A percentile compares a stretch with the other conserved stretches of the same genome.
Evolutionary conservation across 306 rosid species (phyloP).

Genomic region (Cucurbita pepo): DNA sequence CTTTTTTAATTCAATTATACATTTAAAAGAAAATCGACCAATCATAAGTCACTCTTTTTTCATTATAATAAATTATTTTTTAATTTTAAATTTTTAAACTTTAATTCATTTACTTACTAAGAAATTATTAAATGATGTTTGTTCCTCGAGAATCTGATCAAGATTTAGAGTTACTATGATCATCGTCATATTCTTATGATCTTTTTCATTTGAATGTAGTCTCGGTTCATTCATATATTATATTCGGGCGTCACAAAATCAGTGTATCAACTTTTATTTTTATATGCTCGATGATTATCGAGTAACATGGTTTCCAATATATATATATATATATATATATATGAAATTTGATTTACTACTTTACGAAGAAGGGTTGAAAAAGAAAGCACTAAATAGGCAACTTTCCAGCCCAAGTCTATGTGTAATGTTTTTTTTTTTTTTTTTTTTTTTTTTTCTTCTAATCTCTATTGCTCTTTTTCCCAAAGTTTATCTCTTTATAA

Average conservation of each 20-base stretch:
- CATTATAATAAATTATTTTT: not conserved
- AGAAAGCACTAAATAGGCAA: not conserved
- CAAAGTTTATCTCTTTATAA: constrained; percentile 20
- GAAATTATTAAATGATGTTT: too few relatives aligned
- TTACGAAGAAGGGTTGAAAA: constrained; percentile 13
- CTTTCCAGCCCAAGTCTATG: constrained; percentile 57
- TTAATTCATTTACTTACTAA: too few relatives aligned
- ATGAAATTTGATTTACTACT: constrained; percentile 19
- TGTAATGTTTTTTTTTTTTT: constrained; percentile 15
- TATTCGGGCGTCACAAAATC: too few relatives aligned
- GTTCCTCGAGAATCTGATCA: too few relatives aligned
- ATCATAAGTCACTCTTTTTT: not conserved
- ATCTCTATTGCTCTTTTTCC: not conserved
- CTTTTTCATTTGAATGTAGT: too few relatives aligned
- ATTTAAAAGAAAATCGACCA: not conserved
- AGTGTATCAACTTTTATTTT: too few relatives aligned
- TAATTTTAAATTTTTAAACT: not conserved
- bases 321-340: too few relatives aligned
- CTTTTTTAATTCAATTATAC: not conserved
- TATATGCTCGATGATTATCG: not conserved
- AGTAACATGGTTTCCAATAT: not conserved
- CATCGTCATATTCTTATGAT: too few relatives aligned
- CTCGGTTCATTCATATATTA: too few relatives aligned
- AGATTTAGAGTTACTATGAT: too few relatives aligned
- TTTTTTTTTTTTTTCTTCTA: not conserved